These are phyloP conservation scores for Diplocarpon mali DNA, from an alignment of 2,329 filamentous ascomycete genomes.

Conservation along the genomic window DNA sequence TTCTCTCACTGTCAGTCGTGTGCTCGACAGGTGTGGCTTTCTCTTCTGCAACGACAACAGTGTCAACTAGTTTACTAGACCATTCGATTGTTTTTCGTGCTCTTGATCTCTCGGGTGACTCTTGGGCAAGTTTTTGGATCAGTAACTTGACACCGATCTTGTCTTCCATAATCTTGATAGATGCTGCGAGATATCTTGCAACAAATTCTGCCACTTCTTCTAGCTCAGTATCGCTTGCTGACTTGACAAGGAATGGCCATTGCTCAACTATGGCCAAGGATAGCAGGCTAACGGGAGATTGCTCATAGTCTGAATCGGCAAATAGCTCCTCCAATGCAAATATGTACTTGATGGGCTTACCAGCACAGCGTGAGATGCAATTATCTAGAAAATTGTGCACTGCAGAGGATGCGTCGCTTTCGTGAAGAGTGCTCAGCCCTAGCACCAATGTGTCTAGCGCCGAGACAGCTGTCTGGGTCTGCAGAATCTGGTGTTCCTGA, in stretches of 20 bases:
- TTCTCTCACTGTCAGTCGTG: not conserved
- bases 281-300: conserved; percentile 48
- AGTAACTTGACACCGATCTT: conserved; percentile 34
- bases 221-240: conserved; percentile 33
- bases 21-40: not conserved
- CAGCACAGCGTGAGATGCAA: conserved; percentile 64
- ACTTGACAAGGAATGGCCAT: conserved; percentile 54
- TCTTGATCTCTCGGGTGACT: conserved; percentile 31
- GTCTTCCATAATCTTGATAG: conserved; percentile 42
- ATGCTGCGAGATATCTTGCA: conserved; percentile 42
- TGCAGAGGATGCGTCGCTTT: conserved; percentile 28
- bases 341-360: conserved; percentile 73
- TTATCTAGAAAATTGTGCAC: conserved; percentile 72
- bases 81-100: conserved; percentile 18
- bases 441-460: conserved; percentile 39
- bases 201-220: conserved; percentile 46
- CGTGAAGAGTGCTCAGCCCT: conserved; percentile 22
- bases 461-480: conserved; percentile 32
- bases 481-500: conserved; percentile 55
- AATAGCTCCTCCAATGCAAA: conserved; percentile 50
- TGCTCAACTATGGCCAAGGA: conserved; percentile 66
- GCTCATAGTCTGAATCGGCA: conserved; percentile 24
- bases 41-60: conserved; percentile 15
- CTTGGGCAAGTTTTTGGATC: conserved; percentile 31
- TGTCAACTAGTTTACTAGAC: conserved; percentile 21